phyloP scores from a whole-genome alignment of 805 yeast genomes.

The Myxozyma udenii region DNA sequence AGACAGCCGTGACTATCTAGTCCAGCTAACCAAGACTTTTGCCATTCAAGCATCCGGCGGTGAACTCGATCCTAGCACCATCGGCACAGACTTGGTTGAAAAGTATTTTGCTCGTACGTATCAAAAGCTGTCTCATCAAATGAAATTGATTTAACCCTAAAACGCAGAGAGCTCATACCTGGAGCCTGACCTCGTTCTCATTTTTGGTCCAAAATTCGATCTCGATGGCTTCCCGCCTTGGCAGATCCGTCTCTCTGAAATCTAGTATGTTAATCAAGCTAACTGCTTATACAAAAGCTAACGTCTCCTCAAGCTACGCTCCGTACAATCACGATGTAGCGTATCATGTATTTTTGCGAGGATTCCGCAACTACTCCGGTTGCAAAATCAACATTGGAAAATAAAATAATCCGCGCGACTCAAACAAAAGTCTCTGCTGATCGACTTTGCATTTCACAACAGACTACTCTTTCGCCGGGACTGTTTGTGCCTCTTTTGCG shows the following conservation, averaged over 20 bases:
- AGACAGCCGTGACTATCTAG: constrained; percentile 89
- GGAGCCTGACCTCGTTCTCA: constrained; percentile 84
- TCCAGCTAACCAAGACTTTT: constrained; percentile 81
- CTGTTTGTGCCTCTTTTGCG: no score
- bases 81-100: constrained; percentile 72
- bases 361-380: constrained; percentile 51
- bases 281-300: no score
- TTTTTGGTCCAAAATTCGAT: constrained; percentile 83
- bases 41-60: constrained; percentile 64
- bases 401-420: no score
- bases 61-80: constrained; percentile 61
- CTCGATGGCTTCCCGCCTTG: constrained; percentile 97
- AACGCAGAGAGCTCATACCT: no score
- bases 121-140: no score
- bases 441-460: no score
- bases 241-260: constrained; percentile 88
- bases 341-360: constrained; percentile 54
- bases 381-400: constrained; percentile 90
- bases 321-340: constrained; percentile 26
- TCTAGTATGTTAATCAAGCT: constrained; percentile 43
- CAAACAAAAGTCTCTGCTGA: no score
- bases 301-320: constrained; percentile 14
- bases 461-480: no score
- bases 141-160: no score
- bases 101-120: constrained; percentile 39